Evolutionary conservation across 2,329 filamentous ascomycete genomes (phyloP), one percentile per base, ranked within the genome.

Genomic region (Colletotrichum sp.): DNA sequence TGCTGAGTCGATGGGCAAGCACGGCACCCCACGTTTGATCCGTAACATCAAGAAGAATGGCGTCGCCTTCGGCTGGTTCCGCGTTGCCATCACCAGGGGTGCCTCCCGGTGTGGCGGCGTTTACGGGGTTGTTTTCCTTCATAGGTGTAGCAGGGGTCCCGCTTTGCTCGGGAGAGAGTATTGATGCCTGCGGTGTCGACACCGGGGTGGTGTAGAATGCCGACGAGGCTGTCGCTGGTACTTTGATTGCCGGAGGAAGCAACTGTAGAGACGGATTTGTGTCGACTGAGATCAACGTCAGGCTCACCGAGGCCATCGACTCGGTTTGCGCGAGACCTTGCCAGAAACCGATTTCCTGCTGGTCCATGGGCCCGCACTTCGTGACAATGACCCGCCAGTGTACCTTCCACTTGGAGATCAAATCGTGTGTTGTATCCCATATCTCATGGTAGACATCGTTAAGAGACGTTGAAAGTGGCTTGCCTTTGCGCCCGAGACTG

Each of bases 1-100:
- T 93, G 82, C 90, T 92, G 18, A 93, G 86, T 16, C 92, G 88
- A 81, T 95, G 93, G 1, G 91, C 89, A 56, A 94, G 88, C 18
- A 97, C 87, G 7, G 94, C 90, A 25, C 93, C 94, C 93, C 94
- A 96, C 1, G 91, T 94, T 77, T 95, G 93, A 79, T 97, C 95
- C 1, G 92, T 92, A 3, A 91, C 84, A 80, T 97, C 94, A 22
- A 94, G 86, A 13, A 97, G 89, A 25, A 93, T 90, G 1, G 93
- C 91, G 73, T 96, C 94, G 2, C 88, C 87, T 74, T 94, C 92
- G 62, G 89, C 85, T 79, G 81, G 78, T 13, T 84, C 83, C 7
- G 81, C 76, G 6, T 86, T 84, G 9, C 82, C 76, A 27, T 92
- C 89, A 64, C 83, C 83, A 43, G 87, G 85, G 4, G 85, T 83